phyloP scores from a whole-genome alignment of 495 filamentous ascomycete genomes.

The Penicillium pulvis region DNA sequence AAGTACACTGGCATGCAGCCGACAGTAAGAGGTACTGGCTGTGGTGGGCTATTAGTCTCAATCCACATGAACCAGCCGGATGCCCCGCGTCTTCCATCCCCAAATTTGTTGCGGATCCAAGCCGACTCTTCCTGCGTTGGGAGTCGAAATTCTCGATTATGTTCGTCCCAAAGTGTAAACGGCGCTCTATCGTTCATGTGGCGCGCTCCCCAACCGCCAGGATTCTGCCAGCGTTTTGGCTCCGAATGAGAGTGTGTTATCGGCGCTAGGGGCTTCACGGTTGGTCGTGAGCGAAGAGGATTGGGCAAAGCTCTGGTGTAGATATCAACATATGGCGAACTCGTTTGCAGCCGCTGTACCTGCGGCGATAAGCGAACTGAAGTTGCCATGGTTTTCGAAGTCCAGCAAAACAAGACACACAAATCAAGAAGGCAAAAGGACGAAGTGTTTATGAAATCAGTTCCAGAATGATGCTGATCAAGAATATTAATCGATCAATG shows the following conservation, averaged over 20 bases:
- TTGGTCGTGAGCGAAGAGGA: neutral
- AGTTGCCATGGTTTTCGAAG: constrained; percentile 1
- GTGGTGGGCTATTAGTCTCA: constrained; percentile 25
- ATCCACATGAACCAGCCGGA: constrained; percentile 28
- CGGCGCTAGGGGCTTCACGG: neutral
- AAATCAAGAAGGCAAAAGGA: neutral
- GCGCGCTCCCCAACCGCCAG: constrained; percentile 16
- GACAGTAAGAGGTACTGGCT: constrained; percentile 30
- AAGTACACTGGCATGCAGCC: constrained; percentile 31
- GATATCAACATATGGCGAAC: constrained; percentile 8
- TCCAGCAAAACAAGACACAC: neutral
- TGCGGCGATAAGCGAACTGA: constrained; percentile 2
- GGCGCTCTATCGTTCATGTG: constrained; percentile 19
- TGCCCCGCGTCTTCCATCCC: constrained; percentile 16
- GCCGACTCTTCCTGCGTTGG: constrained; percentile 15
- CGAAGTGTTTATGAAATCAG: too few relatives aligned
- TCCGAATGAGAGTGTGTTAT: constrained; percentile 15
- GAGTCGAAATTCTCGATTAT: constrained; percentile 11
- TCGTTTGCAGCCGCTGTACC: constrained; percentile 4
- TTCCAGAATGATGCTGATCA: too few relatives aligned
- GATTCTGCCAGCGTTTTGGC: constrained; percentile 15
- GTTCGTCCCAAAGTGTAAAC: constrained; percentile 19
- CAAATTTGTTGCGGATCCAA: constrained; percentile 27
- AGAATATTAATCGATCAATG: too few relatives aligned
- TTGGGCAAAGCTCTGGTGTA: neutral